phyloP scores from a whole-genome alignment of 768 basidiomycete genomes.

The Panus rudis region DNA sequence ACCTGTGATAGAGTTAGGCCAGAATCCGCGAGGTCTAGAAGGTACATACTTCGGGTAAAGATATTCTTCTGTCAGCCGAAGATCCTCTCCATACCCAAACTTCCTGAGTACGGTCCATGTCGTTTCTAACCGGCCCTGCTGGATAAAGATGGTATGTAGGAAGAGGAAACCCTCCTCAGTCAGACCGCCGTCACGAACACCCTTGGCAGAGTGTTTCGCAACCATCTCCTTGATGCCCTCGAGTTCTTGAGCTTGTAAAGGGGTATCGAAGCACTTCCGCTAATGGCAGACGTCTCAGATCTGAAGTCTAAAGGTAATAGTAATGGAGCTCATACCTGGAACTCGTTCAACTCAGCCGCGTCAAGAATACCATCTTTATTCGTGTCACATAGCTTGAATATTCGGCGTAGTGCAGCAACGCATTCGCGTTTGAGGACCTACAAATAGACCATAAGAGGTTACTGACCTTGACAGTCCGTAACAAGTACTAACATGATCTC shows the following conservation, averaged over 20 bases:
- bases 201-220: slow-evolving; percentile 65
- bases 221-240: slow-evolving; percentile 97
- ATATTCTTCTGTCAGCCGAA: slow-evolving; percentile 83
- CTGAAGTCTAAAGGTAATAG: background rate
- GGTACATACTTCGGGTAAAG: slow-evolving; percentile 73
- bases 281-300: slow-evolving; percentile 22
- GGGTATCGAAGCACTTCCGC: slow-evolving; percentile 94
- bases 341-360: slow-evolving; percentile 88
- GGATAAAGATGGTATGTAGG: slow-evolving; percentile 95
- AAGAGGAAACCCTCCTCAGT: slow-evolving; percentile 92
- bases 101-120: slow-evolving; percentile 95
- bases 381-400: slow-evolving; percentile 93
- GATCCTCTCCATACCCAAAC: slow-evolving; percentile 94
- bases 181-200: slow-evolving; percentile 71
- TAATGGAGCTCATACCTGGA: slow-evolving; percentile 59
- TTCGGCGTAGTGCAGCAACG: slow-evolving; percentile 77
- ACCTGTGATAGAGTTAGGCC: slow-evolving; percentile 38
- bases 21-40: background rate
- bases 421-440: slow-evolving; percentile 92
- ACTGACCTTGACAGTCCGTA: background rate
- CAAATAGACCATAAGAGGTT: slow-evolving; percentile 7
- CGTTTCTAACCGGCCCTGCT: slow-evolving; percentile 89
- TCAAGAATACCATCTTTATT: slow-evolving; percentile 94
- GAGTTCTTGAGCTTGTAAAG: slow-evolving; percentile 85
- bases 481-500: slow-evolving; percentile 69